A percentile compares a stretch with the other conserved stretches of the same genome.
These are phyloP conservation scores for Aureobasidium sp. DNA, from an alignment of 2,329 filamentous ascomycete species.

Conservation along the genomic window DNA sequence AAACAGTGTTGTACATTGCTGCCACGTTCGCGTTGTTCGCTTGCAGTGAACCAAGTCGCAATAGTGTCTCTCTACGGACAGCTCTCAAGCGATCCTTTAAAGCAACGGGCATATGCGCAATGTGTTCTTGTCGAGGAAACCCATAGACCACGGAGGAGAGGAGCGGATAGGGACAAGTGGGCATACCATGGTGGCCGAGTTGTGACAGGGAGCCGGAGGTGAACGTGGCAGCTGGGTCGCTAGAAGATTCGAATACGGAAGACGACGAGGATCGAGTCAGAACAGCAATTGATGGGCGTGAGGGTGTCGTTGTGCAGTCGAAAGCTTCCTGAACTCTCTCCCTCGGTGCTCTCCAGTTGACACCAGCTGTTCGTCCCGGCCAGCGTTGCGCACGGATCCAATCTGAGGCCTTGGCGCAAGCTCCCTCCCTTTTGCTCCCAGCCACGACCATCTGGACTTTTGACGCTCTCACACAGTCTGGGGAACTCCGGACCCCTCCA, in stretches of 20 bases:
- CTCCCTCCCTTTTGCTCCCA: neutral
- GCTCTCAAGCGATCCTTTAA: neutral
- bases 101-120: neutral
- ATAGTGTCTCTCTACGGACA: neutral
- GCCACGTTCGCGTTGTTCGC: neutral
- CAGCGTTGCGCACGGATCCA: neutral
- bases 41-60: neutral
- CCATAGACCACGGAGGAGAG: neutral
- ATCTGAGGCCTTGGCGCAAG: neutral
- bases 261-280: neutral
- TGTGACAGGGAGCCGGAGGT: neutral
- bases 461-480: neutral
- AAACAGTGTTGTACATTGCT: neutral
- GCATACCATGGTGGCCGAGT: slow-evolving; percentile 8
- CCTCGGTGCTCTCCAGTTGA: neutral
- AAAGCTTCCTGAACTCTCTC: slow-evolving; percentile 6
- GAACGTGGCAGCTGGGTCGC: neutral
- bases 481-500: neutral
- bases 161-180: neutral
- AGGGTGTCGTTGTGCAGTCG: slow-evolving; percentile 4
- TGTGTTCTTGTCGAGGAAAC: neutral
- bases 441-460: neutral
- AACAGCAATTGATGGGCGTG: slow-evolving; percentile 1
- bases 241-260: neutral
- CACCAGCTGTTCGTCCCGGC: slow-evolving; percentile 12